phyloP scores from a whole-genome alignment of 768 basidiomycete genomes.

The Strobilomyces echinocephalus region DNA sequence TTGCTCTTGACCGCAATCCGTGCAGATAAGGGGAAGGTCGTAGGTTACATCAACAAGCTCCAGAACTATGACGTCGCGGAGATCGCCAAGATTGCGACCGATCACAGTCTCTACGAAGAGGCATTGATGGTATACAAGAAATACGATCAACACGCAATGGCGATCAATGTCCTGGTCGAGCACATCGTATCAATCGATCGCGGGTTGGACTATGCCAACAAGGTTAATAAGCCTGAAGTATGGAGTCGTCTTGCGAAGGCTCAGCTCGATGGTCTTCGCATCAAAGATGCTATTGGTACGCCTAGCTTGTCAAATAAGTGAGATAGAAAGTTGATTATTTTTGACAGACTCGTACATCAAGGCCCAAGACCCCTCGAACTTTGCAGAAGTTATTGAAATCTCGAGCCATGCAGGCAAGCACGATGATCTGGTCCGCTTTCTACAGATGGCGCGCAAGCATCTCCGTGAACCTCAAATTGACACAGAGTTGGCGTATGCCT shows the following conservation, averaged over 20 bases:
- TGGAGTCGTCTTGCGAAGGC: conserved; percentile 99
- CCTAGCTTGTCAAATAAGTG: not conserved
- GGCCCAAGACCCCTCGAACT: conserved; percentile 93
- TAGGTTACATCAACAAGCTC: conserved; percentile 95
- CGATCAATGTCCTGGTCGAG: conserved; percentile 96
- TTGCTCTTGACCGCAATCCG: conserved; percentile 93
- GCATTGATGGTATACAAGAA: conserved; percentile 98
- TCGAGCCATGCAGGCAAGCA: conserved; percentile 89
- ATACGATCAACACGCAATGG: conserved; percentile 90
- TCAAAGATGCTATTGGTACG: conserved; percentile 95
- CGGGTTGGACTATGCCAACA: conserved; percentile 91
- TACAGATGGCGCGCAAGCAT: conserved; percentile 98
- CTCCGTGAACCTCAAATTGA: conserved; percentile 97
- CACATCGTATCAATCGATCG: conserved; percentile 98
- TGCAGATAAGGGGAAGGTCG: conserved; percentile 97
- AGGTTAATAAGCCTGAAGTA: conserved; percentile 93
- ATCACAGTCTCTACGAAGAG: conserved; percentile 93
- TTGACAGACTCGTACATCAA: conserved; percentile 90
- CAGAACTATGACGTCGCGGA: conserved; percentile 92
- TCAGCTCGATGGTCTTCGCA: conserved; percentile 94
- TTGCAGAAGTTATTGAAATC: conserved; percentile 92
- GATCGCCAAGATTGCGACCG: conserved; percentile 95
- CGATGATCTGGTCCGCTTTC: conserved; percentile 90
- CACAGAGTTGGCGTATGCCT: conserved; percentile 96
- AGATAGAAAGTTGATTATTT: conserved; percentile 1